Evolutionary conservation across 1,284 basidiomycete species (phyloP).

Genomic region (Microbotryum lychnidis-dioicae): DNA sequence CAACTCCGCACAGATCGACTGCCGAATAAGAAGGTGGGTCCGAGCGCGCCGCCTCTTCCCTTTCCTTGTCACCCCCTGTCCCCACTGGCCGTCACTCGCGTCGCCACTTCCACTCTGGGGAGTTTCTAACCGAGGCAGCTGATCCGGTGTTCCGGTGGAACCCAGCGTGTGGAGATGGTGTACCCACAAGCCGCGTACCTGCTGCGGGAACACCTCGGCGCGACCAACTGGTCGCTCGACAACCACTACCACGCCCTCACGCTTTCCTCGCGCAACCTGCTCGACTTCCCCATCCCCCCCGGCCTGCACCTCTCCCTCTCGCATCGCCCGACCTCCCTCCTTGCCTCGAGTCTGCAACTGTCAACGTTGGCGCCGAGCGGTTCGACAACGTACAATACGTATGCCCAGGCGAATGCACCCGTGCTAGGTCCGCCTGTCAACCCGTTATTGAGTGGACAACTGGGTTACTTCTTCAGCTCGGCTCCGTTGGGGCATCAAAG

Average conservation of each 20-base stretch:
- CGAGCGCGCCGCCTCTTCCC: too few species aligned
- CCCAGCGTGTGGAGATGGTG: not conserved
- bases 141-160: too few species aligned
- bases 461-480: conserved; percentile 66
- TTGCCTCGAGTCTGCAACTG: conserved; percentile 34
- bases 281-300: conserved; percentile 39
- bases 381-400: conserved; percentile 28
- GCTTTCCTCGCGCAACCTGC: conserved; percentile 54
- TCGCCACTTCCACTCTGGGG: too few species aligned
- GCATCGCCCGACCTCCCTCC: conserved; percentile 32
- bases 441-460: conserved; percentile 40
- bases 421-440: conserved; percentile 36
- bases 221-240: conserved; percentile 84
- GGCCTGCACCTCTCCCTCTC: conserved; percentile 38
- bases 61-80: too few species aligned
- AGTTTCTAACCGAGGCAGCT: too few species aligned
- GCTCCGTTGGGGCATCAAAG: conserved; percentile 10
- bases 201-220: conserved; percentile 75
- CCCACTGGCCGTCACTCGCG: too few species aligned
- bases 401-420: conserved; percentile 21
- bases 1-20: too few species aligned
- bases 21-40: too few species aligned
- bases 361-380: conserved; percentile 24
- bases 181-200: conserved; percentile 59
- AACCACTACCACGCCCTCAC: conserved; percentile 89